Base-by-base conservation (phyloP, 2,329 filamentous ascomycete species). In the Cercospora beticola region DNA sequence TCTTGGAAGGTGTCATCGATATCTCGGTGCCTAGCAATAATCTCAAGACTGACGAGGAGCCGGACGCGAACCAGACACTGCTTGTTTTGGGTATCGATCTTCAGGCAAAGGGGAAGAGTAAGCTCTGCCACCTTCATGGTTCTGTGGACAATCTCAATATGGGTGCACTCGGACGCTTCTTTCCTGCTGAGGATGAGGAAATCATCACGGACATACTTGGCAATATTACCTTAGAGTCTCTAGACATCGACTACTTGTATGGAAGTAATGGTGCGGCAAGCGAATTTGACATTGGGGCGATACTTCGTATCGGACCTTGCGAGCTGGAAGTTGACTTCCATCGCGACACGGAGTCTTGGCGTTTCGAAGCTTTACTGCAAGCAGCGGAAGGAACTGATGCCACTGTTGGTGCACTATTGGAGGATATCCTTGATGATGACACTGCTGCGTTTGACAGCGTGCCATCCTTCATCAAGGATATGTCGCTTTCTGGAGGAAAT, bases 1-100 rank as follows among this genome's bases (percentile, higher is more conserved):
- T 57, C 52, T 46, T 64, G 10, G 62, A 64, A n/a, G 62, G 40
- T 2, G 62, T 28, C 56, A 64, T 64, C 10, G 62, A 64, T 30
- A 36, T 64, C 26, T 26, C 52, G 16, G 7, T 30, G 14, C 23
- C 52, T 4, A 30, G 14, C 52, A 21, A 56, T 7, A 30, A n/a
- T 4, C 18, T 18, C 18, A 14, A 57, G 1, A 18, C 28, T 16
- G 12, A 16, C 9, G 31, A 58, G 7, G 62, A 21, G 8, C 28
- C 31, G 23, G 21, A 31, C 46, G 23, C 28, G 6, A 46, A 64
- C 10, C 26, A 33, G 16, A 40, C 28, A 7, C 12, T 64, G 26
- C 43, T 56, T 16, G 30, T 57, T 9, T 7, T 52, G 16, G 16
- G 26, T 26, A 14, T 57, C 18, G 31, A 36, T 18, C 31, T 66